Conservation (phyloP, 176 grass and related monocot genomes). For the Avena eriantha region DNA sequence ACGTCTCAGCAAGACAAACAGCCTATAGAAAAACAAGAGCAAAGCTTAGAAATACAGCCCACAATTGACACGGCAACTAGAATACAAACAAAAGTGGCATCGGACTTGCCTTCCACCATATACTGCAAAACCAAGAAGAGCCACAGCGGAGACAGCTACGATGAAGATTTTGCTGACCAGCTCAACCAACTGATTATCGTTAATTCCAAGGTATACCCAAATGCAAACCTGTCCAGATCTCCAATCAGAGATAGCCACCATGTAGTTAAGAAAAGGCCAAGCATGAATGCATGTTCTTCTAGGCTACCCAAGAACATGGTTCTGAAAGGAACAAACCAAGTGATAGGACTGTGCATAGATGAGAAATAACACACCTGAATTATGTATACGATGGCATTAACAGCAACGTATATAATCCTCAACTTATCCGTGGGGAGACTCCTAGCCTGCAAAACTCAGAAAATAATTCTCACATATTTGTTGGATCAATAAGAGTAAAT, state of each 20-base stretch:
- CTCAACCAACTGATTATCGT: constrained; percentile 65
- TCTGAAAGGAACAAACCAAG: neutral
- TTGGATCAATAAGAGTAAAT: neutral
- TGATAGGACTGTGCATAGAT: neutral
- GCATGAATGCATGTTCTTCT: neutral
- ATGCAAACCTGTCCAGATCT: constrained; percentile 72
- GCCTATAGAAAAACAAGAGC: constrained; percentile 48
- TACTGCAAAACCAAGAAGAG: constrained; percentile 84
- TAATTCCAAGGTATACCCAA: constrained; percentile 90
- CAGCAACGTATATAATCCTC: constrained; percentile 67
- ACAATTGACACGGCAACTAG: neutral
- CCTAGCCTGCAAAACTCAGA: constrained; percentile 68
- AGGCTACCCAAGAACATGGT: neutral
- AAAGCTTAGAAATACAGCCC: neutral
- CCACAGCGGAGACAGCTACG: constrained; percentile 84
- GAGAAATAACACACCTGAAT: constrained; percentile 68
- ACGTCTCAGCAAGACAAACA: constrained; percentile 88
- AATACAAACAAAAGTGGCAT: constrained; percentile 24
- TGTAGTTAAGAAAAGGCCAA: neutral
- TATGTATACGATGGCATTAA: constrained; percentile 73
- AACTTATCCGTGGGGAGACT: constrained; percentile 83
- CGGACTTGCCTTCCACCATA: constrained; percentile 84
- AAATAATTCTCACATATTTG: neutral
- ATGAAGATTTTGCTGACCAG: constrained; percentile 73
- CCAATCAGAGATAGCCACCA: constrained; percentile 27